These are phyloP conservation scores for Asterella californica DNA, from an alignment of 225 moss, liverwort and hornwort genomes.

Conservation along the genomic window DNA sequence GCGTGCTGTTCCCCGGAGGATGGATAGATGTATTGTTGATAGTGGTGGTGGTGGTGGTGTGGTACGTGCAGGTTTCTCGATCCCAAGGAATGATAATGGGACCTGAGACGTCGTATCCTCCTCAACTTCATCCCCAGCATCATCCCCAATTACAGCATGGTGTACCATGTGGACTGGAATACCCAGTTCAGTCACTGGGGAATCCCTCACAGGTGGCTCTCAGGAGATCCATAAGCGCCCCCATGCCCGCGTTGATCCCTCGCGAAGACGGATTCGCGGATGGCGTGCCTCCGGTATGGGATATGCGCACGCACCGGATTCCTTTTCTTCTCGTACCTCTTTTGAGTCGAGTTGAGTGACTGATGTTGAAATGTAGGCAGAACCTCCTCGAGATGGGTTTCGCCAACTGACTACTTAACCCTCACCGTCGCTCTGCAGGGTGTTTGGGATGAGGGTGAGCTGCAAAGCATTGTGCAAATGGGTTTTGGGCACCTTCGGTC, in stretches of 20 bases:
- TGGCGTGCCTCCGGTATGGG: conserved; percentile 17
- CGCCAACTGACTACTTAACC: neutral
- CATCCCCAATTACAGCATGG: conserved; percentile 27
- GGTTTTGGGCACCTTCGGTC: conserved; percentile 38
- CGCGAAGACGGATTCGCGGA: conserved; percentile 22
- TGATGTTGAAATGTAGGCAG: too few relatives aligned
- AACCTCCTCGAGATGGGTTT: too few relatives aligned
- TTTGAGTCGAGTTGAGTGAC: too few relatives aligned
- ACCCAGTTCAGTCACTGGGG: conserved; percentile 24
- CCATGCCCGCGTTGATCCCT: conserved; percentile 1
- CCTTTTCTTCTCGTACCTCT: too few relatives aligned
- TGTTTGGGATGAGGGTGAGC: conserved; percentile 45
- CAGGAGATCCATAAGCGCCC: conserved; percentile 25
- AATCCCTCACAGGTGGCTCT: conserved; percentile 14
- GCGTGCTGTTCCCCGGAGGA: too few relatives aligned
- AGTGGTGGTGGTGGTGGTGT: neutral
- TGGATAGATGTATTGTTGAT: too few relatives aligned
- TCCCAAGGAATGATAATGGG: conserved; percentile 16
- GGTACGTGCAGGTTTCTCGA: conserved; percentile 16
- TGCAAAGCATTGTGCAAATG: conserved; percentile 68
- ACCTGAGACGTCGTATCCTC: conserved; percentile 19
- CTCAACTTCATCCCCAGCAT: conserved; percentile 27
- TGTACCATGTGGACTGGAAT: conserved; percentile 25
- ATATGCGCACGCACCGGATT: neutral
- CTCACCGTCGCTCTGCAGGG: neutral